phyloP scores from a whole-genome alignment of 2,329 filamentous ascomycete species.

The Cordyceps cicadae region DNA sequence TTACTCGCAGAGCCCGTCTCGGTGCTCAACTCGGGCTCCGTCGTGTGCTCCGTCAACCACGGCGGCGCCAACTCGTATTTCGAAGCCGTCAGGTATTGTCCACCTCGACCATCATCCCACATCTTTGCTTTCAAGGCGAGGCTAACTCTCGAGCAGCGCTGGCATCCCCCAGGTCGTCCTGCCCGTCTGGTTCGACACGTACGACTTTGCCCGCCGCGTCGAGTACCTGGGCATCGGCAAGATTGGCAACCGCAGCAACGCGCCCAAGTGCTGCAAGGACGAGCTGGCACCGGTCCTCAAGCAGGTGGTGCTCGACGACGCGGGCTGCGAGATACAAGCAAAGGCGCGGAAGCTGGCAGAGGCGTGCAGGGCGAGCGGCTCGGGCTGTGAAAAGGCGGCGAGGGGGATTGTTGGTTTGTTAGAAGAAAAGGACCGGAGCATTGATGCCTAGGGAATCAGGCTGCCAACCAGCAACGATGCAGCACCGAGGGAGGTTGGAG shows the following conservation, averaged over 20 bases:
- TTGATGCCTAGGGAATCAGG: too few species aligned
- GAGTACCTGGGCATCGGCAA: slow-evolving; percentile 33
- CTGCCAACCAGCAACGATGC: too few species aligned
- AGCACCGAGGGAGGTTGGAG: too few species aligned
- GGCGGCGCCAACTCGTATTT: slow-evolving; percentile 34
- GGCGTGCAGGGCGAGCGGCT: background rate
- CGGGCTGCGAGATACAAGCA: background rate
- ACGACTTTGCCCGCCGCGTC: slow-evolving; percentile 33
- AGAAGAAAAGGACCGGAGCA: background rate
- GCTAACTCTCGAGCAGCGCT: slow-evolving; percentile 20
- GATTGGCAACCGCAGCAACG: slow-evolving; percentile 24
- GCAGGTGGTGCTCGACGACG: background rate
- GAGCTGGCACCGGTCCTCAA: background rate
- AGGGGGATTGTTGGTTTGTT: background rate
- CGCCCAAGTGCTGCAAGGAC: background rate
- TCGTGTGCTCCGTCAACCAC: slow-evolving; percentile 30
- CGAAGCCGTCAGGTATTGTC: slow-evolving; percentile 33
- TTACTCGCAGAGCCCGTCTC: slow-evolving; percentile 23
- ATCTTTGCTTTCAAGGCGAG: background rate
- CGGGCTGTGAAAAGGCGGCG: background rate
- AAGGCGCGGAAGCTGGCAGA: background rate
- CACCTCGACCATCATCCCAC: background rate
- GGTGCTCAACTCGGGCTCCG: slow-evolving; percentile 26
- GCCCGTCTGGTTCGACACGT: slow-evolving; percentile 36
- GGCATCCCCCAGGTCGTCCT: slow-evolving; percentile 37